Evolutionary conservation across 2,329 filamentous ascomycete genomes (phyloP).

Genomic region (Cryphonectria naterciae): DNA sequence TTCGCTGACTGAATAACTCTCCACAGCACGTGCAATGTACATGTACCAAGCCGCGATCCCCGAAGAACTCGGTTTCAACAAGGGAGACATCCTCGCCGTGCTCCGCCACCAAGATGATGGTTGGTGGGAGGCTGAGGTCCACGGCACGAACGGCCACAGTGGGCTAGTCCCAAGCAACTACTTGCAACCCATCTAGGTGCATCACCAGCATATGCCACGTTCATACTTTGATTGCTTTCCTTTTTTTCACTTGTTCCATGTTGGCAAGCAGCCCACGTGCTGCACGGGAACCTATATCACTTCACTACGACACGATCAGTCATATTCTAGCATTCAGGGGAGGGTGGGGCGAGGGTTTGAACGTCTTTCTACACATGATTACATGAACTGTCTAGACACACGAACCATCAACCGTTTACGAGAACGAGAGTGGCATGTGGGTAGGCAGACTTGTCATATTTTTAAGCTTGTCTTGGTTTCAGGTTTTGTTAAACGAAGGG

Average conservation of each 20-base stretch:
- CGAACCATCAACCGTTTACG: background rate
- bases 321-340: conserved; percentile 10
- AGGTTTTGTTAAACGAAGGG: conserved; percentile 15
- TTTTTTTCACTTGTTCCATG: background rate
- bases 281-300: background rate
- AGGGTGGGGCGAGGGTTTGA: background rate
- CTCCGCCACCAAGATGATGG: conserved; percentile 93
- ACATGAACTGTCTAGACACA: background rate
- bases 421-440: background rate
- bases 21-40: conserved; percentile 90
- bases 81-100: conserved; percentile 89
- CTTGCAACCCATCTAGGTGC: conserved; percentile 49
- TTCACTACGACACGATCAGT: background rate
- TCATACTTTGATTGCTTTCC: background rate
- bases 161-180: conserved; percentile 73
- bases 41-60: conserved; percentile 93
- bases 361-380: conserved; percentile 10
- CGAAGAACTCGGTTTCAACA: conserved; percentile 89
- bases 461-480: conserved; percentile 4
- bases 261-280: background rate
- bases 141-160: conserved; percentile 63
- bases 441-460: background rate
- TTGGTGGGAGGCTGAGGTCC: conserved; percentile 98
- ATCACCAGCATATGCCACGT: background rate
- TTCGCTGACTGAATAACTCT: conserved; percentile 3